Evolutionary conservation across 495 filamentous ascomycete species (phyloP).

Genomic region (Penicillium crystallinum): DNA sequence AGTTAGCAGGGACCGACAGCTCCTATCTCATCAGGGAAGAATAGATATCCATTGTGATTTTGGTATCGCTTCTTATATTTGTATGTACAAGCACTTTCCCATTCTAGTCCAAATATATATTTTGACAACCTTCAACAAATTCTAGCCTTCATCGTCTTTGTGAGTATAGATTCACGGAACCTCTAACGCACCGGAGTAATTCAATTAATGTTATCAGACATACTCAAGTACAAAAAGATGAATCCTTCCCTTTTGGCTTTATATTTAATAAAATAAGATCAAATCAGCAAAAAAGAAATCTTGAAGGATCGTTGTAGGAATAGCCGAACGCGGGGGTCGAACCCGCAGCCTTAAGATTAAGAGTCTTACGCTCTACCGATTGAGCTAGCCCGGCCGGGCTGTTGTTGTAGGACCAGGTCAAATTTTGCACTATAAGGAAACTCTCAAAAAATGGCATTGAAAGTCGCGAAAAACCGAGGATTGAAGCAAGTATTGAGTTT

Average conservation of each 20-base stretch:
- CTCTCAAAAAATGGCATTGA: too few species aligned
- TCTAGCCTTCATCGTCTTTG: too few species aligned
- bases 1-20: background rate
- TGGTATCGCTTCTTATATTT: too few species aligned
- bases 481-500: background rate
- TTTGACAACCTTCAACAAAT: too few species aligned
- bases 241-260: background rate
- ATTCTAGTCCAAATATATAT: too few species aligned
- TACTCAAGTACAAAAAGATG: background rate
- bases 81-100: too few species aligned
- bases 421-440: background rate
- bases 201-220: too few species aligned
- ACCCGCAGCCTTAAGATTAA: constrained; percentile 59
- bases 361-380: constrained; percentile 57
- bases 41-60: background rate
- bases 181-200: too few species aligned
- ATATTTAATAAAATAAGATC: background rate
- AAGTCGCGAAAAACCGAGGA: too few species aligned
- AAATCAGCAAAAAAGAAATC: constrained; percentile 4
- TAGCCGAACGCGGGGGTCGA: constrained; percentile 54
- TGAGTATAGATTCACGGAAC: too few species aligned
- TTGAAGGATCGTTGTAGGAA: constrained; percentile 19
- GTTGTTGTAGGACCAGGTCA: background rate
- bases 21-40: background rate
- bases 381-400: constrained; percentile 48